Percentiles rank a stretch among this genome's conserved stretches.
These are phyloP conservation scores for Wickerhamomyces sp. DNA, from an alignment of 1,139 yeast genomes.

Conservation along the genomic window DNA sequence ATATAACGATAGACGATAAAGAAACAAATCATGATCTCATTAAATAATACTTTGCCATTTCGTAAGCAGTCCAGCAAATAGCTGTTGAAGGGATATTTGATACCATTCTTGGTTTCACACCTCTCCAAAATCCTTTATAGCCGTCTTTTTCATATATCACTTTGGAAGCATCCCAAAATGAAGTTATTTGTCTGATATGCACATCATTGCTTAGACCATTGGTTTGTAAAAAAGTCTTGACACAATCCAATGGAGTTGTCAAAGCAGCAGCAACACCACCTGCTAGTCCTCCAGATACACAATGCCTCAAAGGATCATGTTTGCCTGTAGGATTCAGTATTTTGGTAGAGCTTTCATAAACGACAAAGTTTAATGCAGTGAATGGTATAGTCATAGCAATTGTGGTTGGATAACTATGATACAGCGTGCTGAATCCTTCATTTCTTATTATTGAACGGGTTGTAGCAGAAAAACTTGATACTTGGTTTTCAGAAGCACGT, in stretches of 20 bases:
- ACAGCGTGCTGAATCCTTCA: conserved; percentile 84
- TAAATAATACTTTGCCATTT: conserved; percentile 69
- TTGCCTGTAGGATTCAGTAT: conserved; percentile 69
- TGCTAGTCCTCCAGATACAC: conserved; percentile 90
- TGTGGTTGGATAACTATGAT: conserved; percentile 93
- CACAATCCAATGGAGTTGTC: conserved; percentile 92
- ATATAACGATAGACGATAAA: not conserved
- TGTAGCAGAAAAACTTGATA: conserved; percentile 8
- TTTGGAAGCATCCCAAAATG: conserved; percentile 66
- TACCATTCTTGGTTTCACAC: conserved; percentile 85
- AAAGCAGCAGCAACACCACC: conserved; percentile 97
- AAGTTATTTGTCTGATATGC: conserved; percentile 53
- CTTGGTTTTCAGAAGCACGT: conserved; percentile 19
- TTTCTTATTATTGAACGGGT: conserved; percentile 43
- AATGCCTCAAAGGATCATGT: conserved; percentile 89
- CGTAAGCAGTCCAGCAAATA: conserved; percentile 97
- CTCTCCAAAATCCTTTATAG: conserved; percentile 66
- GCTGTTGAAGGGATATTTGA: conserved; percentile 97
- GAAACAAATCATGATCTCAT: conserved; percentile 4
- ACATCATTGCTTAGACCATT: conserved; percentile 38
- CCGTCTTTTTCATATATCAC: conserved; percentile 69
- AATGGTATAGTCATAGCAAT: conserved; percentile 90
- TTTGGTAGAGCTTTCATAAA: conserved; percentile 79
- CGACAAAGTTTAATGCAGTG: conserved; percentile 91
- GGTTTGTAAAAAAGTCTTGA: conserved; percentile 82